Percentiles rank a stretch among this genome's conserved stretches.
These are phyloP conservation scores for Hymenoscyphus fructigenus DNA, from an alignment of 2,329 filamentous ascomycete genomes.

Conservation along the genomic window DNA sequence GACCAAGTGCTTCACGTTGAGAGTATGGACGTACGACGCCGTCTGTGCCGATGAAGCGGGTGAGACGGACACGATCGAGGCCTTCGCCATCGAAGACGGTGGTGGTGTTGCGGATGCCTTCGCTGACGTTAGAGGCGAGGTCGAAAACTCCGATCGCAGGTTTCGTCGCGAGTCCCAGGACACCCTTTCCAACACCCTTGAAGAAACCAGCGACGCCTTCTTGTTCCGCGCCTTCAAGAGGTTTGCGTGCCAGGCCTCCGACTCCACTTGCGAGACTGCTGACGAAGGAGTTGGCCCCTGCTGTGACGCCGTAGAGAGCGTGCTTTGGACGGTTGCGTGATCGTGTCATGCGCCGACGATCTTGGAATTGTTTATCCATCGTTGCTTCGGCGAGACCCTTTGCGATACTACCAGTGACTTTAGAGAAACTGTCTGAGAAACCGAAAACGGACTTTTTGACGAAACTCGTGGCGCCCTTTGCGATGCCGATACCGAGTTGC, in stretches of 20 bases:
- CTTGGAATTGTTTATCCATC: slow-evolving; percentile 97
- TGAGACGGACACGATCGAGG: slow-evolving; percentile 89
- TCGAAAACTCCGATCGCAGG: slow-evolving; percentile 96
- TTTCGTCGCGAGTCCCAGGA: slow-evolving; percentile 93
- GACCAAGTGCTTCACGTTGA: slow-evolving; percentile 90
- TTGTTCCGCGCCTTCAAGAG: slow-evolving; percentile 91
- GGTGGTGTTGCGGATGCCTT: slow-evolving; percentile 97
- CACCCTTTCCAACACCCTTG: slow-evolving; percentile 94
- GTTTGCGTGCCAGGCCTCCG: slow-evolving; percentile 88
- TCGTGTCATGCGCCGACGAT: slow-evolving; percentile 88
- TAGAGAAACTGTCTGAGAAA: slow-evolving; percentile 94
- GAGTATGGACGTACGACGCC: slow-evolving; percentile 94
- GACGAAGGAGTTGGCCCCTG: slow-evolving; percentile 91
- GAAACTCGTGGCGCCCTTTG: slow-evolving; percentile 94
- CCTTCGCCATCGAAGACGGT: slow-evolving; percentile 96
- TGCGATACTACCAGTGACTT: slow-evolving; percentile 94
- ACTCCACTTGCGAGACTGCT: slow-evolving; percentile 91
- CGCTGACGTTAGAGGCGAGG: slow-evolving; percentile 92
- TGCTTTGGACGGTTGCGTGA: slow-evolving; percentile 95
- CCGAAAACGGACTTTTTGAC: slow-evolving; percentile 99
- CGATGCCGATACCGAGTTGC: slow-evolving; percentile 91
- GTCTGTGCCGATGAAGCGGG: slow-evolving; percentile 87
- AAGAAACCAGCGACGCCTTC: slow-evolving; percentile 93
- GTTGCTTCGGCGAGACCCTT: slow-evolving; percentile 95
- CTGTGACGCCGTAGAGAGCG: slow-evolving; percentile 91